phyloP scores from a whole-genome alignment of 2,329 filamentous ascomycete species.

The Gaeumannomyces sp. region DNA sequence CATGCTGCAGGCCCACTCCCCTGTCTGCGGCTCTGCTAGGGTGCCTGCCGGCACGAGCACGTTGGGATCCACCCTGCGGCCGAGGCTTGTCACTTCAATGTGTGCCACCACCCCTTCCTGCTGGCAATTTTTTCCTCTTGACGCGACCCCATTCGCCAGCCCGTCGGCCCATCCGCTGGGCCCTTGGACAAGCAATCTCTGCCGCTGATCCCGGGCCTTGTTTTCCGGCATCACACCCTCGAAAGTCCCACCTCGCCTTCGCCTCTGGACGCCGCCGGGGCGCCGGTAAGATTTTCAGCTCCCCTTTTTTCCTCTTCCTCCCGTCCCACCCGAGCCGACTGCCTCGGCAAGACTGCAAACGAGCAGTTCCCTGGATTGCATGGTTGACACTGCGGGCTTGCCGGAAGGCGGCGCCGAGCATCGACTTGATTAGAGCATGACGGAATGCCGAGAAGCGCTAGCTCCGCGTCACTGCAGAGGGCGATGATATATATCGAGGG shows the following conservation, averaged over 20 bases:
- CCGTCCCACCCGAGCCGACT: constrained; percentile 3
- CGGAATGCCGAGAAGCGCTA: neutral
- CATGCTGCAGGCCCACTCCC: neutral
- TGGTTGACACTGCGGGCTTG: neutral
- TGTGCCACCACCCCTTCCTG: neutral
- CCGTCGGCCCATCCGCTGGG: no score
- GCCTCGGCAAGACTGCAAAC: neutral
- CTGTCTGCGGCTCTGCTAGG: no score
- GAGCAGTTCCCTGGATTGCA: neutral
- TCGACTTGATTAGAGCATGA: neutral
- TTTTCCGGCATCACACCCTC: neutral
- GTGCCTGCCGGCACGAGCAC: no score
- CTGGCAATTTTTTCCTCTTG: neutral
- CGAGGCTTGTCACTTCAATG: no score
- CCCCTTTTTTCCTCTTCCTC: neutral
- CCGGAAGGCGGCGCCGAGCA: no score
- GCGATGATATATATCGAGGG: neutral
- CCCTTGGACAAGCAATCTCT: neutral
- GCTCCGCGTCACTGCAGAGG: neutral
- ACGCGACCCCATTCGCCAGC: neutral
- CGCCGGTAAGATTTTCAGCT: neutral
- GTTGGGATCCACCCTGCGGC: neutral
- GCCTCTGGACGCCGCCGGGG: no score
- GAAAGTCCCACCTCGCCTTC: neutral
- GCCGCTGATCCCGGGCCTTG: neutral